Conservation (phyloP, 305 asterid genomes). For the Petunia hybrid region DNA sequence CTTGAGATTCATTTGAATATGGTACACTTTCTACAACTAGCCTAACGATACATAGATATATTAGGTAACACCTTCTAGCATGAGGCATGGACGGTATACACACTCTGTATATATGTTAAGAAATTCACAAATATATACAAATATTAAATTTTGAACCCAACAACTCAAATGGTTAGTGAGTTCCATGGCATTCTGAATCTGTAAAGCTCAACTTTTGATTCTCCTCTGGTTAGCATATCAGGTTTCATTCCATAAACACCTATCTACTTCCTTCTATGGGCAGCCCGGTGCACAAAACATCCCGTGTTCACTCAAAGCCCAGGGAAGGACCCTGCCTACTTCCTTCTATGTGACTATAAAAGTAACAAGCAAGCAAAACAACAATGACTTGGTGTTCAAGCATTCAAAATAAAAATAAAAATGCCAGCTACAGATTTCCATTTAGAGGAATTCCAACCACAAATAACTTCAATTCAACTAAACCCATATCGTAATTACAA, state of each 20-base stretch:
- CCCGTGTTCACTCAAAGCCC: too few species aligned
- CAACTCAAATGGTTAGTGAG: neutral
- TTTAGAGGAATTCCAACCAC: neutral
- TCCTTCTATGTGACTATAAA: too few species aligned
- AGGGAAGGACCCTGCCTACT: too few species aligned
- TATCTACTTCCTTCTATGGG: too few species aligned
- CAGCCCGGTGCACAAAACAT: too few species aligned
- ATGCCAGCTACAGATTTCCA: conserved; percentile 14
- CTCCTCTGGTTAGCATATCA: neutral
- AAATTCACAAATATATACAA: neutral
- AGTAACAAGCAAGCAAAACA: too few species aligned
- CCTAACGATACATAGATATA: neutral
- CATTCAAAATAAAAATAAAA: neutral
- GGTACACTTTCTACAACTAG: neutral
- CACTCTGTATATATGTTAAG: neutral
- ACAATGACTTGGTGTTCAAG: too few species aligned
- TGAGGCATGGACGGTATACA: neutral
- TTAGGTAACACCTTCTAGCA: neutral
- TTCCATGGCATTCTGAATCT: neutral
- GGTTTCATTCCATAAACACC: too few species aligned
- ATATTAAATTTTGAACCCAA: neutral
- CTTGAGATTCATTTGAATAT: too few species aligned
- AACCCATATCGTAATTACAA: conserved; percentile 2
- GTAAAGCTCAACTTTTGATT: neutral
- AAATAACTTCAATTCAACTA: neutral